Base-by-base conservation (phyloP, 75 land plant species). In the Pseudotsuga menziesii region DNA sequence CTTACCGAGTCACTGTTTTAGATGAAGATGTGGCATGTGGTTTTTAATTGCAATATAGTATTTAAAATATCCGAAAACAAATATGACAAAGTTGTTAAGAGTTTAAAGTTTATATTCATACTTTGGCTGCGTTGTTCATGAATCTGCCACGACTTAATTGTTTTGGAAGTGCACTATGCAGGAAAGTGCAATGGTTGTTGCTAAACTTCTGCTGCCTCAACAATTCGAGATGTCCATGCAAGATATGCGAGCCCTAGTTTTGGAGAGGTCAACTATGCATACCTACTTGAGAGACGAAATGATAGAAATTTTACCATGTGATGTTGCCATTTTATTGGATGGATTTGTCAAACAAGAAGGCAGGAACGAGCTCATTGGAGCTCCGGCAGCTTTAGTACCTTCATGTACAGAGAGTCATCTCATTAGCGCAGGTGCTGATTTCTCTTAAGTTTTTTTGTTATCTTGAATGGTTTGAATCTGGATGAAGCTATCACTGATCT, bases 101-200 rank as follows among this genome's bases (percentile, higher is more conserved):
- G 4, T 39, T 39, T 39, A 39, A 39, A 39, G 41, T 39, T 39
- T 39, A 39, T 39, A 39, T 39, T 39, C 4, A 4, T 39, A 39
- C 41, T 4, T 39, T 39, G 41, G 4, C 41, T 39, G 4, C 4
- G 0, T 39, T 39, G 0, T 39, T 39, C 41, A 39, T 39, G 41
- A 39, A 39, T 39, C 41, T 39, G 41, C 4, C 41, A 39, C 0
- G 41, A 39, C 41, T 39, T 39, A 4, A 39, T 3, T 39, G 41
- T 39, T 39, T 39, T 39, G 41, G 41, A 39, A 3, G 41, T 39
- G 41, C 4, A 0, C 4, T 39, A 39, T 39, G 54, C 88, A 96
- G 98, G 98, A 93, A 83, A 87, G 93, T 91, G 80, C 90, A n/a
- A 82, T 93, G n/a, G 87, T 83, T 25, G 81, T 96, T 17, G 80